Evolutionary conservation across 768 basidiomycete genomes (phyloP).

Genomic region (Brasilioporus rufonigricans): DNA sequence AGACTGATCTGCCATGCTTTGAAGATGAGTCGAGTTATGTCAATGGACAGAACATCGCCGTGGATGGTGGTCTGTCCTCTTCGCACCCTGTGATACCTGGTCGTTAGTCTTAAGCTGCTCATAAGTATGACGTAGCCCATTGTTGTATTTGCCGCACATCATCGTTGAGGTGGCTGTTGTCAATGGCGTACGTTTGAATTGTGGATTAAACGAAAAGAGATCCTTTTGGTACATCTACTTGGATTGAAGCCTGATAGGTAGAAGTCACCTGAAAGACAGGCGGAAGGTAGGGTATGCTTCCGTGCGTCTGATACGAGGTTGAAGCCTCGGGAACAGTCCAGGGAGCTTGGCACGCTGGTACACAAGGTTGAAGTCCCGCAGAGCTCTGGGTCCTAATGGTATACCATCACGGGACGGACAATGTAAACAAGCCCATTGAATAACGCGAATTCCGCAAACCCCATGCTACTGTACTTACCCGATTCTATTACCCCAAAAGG

Average conservation of each 20-base stretch:
- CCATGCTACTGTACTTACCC: too few relatives aligned
- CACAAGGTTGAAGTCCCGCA: too few relatives aligned
- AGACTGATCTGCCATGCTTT: slow-evolving; percentile 5
- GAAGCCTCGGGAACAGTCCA: background rate
- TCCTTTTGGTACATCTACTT: background rate
- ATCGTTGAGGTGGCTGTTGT: background rate
- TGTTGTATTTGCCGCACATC: background rate
- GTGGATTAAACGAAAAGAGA: too few relatives aligned
- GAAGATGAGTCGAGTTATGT: slow-evolving; percentile 89
- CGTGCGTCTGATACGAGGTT: background rate
- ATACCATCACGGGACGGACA: background rate
- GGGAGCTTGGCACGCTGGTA: background rate
- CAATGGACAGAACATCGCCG: slow-evolving; percentile 83
- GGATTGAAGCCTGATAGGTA: background rate
- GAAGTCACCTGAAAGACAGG: too few relatives aligned
- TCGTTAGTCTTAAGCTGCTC: slow-evolving; percentile 50
- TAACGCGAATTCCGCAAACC: background rate
- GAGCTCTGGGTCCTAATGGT: background rate
- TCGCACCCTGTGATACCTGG: slow-evolving; percentile 81
- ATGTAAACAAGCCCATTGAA: background rate
- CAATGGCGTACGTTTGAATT: background rate
- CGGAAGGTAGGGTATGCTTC: background rate
- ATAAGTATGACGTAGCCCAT: background rate
- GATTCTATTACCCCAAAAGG: too few relatives aligned
- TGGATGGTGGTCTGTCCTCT: slow-evolving; percentile 83